phyloP scores from a whole-genome alignment of 805 yeast species.

The Saturnispora dispora region DNA sequence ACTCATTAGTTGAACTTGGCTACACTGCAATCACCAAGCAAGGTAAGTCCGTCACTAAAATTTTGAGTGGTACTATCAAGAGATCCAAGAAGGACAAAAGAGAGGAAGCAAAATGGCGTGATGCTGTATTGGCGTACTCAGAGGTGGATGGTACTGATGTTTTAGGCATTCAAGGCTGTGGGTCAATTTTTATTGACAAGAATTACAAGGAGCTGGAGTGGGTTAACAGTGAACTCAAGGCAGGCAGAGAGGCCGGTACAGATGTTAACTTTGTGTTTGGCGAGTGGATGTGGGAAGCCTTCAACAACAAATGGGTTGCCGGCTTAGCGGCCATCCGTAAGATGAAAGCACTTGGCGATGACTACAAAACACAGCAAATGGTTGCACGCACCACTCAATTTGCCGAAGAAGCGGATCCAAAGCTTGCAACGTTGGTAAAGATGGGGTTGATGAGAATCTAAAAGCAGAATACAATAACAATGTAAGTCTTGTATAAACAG shows the following conservation, averaged over 20 bases:
- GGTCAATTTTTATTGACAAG: slow-evolving; percentile 22
- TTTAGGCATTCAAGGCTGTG: slow-evolving; percentile 39
- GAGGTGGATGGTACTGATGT: slow-evolving; percentile 47
- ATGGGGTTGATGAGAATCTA: slow-evolving; percentile 13
- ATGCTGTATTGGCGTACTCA: slow-evolving; percentile 38
- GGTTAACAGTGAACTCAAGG: slow-evolving; percentile 4
- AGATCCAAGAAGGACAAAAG: slow-evolving; percentile 47
- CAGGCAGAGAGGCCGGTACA: slow-evolving; percentile 3
- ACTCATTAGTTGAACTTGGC: slow-evolving; percentile 5
- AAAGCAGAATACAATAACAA: background rate
- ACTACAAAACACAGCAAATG: slow-evolving; percentile 5
- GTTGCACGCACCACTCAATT: slow-evolving; percentile 2
- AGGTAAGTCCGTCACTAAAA: slow-evolving; percentile 3
- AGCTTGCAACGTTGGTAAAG: slow-evolving; percentile 9
- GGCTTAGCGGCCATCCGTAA: slow-evolving; percentile 11
- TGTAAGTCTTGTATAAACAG: background rate
- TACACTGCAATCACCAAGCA: slow-evolving; percentile 1
- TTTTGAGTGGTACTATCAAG: slow-evolving; percentile 12
- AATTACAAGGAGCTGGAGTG: slow-evolving; percentile 32
- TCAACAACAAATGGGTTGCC: slow-evolving; percentile 12
- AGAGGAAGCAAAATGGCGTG: slow-evolving; percentile 46
- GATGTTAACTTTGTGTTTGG: slow-evolving; percentile 10
- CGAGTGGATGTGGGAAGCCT: slow-evolving; percentile 9
- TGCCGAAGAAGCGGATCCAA: slow-evolving; percentile 9
- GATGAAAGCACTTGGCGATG: slow-evolving; percentile 8